A percentile compares a stretch with the other conserved stretches of the same genome.
These are phyloP conservation scores for Alternaria metachromatica DNA, from an alignment of 2,329 filamentous ascomycete genomes.

Conservation along the genomic window DNA sequence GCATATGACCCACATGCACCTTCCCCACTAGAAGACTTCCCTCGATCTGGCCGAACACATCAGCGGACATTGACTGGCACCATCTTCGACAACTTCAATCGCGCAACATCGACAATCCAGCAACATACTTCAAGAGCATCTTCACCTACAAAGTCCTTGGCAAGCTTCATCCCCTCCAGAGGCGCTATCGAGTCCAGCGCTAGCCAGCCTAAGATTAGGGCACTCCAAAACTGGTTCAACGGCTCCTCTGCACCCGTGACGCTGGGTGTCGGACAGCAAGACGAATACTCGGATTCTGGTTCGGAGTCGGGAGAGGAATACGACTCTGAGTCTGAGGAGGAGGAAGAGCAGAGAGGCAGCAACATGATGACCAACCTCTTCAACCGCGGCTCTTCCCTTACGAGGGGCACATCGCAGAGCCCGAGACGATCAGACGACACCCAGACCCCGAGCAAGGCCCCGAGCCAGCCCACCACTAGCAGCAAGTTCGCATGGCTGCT, in stretches of 20 bases:
- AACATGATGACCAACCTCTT: slow-evolving; percentile 45
- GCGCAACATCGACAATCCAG: slow-evolving; percentile 45
- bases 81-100: slow-evolving; percentile 48
- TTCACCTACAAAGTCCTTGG: slow-evolving; percentile 48
- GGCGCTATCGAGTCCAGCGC: slow-evolving; percentile 39
- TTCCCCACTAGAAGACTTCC: slow-evolving; percentile 38
- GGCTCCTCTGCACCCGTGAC: slow-evolving; percentile 59
- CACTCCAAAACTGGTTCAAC: slow-evolving; percentile 60
- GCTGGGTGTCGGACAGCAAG: slow-evolving; percentile 47
- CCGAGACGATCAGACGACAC: slow-evolving; percentile 25
- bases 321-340: slow-evolving; percentile 31
- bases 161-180: slow-evolving; percentile 49
- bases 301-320: slow-evolving; percentile 36
- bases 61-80: slow-evolving; percentile 46
- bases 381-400: slow-evolving; percentile 39
- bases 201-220: slow-evolving; percentile 40
- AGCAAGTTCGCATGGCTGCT: slow-evolving; percentile 49
- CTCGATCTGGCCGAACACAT: slow-evolving; percentile 30
- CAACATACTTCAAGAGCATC: slow-evolving; percentile 50
- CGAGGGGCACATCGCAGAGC: slow-evolving; percentile 29
- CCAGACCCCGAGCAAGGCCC: slow-evolving; percentile 25
- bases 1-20: slow-evolving; percentile 45
- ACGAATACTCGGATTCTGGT: slow-evolving; percentile 39
- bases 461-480: slow-evolving; percentile 31
- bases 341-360: slow-evolving; percentile 32